A percentile compares a stretch with the other conserved stretches of the same genome.
phyloP scores from a whole-genome alignment of 2,329 filamentous ascomycete genomes.

The Parastagonospora nodorum region DNA sequence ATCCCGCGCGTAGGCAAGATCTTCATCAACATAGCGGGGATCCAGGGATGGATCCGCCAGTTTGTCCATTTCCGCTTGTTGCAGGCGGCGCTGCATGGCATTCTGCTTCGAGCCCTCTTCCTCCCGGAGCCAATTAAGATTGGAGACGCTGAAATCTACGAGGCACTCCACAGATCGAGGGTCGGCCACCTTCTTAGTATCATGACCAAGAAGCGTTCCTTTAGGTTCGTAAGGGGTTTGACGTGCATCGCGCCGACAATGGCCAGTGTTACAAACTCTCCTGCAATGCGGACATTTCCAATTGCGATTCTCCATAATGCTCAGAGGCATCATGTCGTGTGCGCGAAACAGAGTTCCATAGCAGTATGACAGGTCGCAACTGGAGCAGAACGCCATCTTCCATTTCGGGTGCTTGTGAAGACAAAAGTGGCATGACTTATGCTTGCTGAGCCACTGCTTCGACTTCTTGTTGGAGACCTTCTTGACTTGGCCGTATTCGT shows the following conservation, averaged over 20 bases:
- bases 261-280: constrained; percentile 83
- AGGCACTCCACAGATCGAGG: constrained; percentile 87
- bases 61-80: constrained; percentile 60
- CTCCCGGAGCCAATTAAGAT: constrained; percentile 78
- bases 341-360: constrained; percentile 92
- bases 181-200: constrained; percentile 88
- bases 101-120: constrained; percentile 50
- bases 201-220: constrained; percentile 85
- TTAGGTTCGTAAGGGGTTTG: constrained; percentile 83
- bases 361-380: constrained; percentile 80
- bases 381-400: constrained; percentile 81
- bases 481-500: constrained; percentile 67
- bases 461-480: constrained; percentile 67
- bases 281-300: constrained; percentile 92
- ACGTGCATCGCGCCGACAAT: constrained; percentile 71
- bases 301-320: constrained; percentile 75
- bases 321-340: constrained; percentile 86
- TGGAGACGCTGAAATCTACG: constrained; percentile 89
- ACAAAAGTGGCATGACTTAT: constrained; percentile 78
- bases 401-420: constrained; percentile 78
- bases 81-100: constrained; percentile 54
- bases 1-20: constrained; percentile 41
- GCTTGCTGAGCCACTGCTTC: constrained; percentile 56
- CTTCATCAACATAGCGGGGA: constrained; percentile 52
- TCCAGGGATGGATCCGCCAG: constrained; percentile 52